Conservation (phyloP, 2,329 filamentous ascomycete genomes). For the Tolypocladium sp. region DNA sequence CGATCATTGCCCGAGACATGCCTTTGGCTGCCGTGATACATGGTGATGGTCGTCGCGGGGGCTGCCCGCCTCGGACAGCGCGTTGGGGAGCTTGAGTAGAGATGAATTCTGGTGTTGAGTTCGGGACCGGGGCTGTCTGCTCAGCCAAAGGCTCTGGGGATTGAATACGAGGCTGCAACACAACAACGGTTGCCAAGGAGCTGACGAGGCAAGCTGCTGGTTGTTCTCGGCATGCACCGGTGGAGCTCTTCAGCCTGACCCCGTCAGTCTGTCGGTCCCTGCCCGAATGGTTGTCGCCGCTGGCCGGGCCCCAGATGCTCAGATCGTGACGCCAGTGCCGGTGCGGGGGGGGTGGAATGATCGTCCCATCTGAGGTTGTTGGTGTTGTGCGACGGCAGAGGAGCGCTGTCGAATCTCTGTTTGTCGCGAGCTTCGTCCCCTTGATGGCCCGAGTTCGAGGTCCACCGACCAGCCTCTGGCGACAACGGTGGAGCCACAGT, state of each 20-base stretch:
- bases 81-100: background rate
- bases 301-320: background rate
- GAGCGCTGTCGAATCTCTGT: background rate
- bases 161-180: background rate
- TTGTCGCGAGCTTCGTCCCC: background rate
- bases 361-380: background rate
- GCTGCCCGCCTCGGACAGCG: background rate
- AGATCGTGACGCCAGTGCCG: background rate
- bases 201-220: background rate
- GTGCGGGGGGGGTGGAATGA: background rate
- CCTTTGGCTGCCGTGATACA: slow-evolving; percentile 48
- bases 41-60: slow-evolving; percentile 15
- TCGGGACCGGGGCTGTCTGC: background rate
- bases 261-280: background rate
- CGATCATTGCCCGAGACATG: slow-evolving; percentile 39
- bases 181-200: background rate
- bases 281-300: background rate
- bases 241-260: background rate
- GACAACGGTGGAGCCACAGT: background rate
- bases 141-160: background rate
- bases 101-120: background rate
- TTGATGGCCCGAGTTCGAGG: background rate
- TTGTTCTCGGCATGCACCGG: background rate
- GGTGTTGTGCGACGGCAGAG: background rate
- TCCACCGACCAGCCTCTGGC: background rate